These are phyloP conservation scores for Paraconiothyrium sp. DNA, from an alignment of 2,329 filamentous ascomycete species.

Conservation along the genomic window DNA sequence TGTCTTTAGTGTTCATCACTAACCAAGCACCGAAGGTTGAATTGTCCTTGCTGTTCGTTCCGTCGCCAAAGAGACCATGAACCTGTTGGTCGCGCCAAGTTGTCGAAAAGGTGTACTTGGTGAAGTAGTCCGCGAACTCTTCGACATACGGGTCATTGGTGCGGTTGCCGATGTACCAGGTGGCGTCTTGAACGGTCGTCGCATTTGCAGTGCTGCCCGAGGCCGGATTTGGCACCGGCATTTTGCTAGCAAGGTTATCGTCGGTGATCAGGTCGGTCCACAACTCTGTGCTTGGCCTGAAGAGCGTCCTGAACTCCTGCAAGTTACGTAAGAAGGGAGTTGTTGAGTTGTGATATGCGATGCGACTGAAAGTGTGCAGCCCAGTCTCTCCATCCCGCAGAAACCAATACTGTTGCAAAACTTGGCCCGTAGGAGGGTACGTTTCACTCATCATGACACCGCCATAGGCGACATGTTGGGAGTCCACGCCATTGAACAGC, in stretches of 20 bases:
- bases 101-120: conserved; percentile 71
- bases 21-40: conserved; percentile 69
- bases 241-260: conserved; percentile 61
- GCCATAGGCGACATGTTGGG: conserved; percentile 62
- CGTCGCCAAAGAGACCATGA: conserved; percentile 65
- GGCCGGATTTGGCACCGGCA: conserved; percentile 63
- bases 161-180: conserved; percentile 65
- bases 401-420: conserved; percentile 73
- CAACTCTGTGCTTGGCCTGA: conserved; percentile 65
- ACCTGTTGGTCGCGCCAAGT: conserved; percentile 67
- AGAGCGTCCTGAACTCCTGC: conserved; percentile 66
- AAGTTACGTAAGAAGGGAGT: conserved; percentile 64
- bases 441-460: conserved; percentile 69
- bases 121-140: conserved; percentile 69
- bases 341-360: conserved; percentile 67
- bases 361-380: conserved; percentile 68
- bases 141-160: conserved; percentile 65
- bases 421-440: conserved; percentile 66
- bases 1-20: conserved; percentile 71
- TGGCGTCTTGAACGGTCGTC: conserved; percentile 69
- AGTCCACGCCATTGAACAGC: conserved; percentile 63
- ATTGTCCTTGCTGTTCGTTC: conserved; percentile 58
- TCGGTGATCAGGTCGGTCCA: conserved; percentile 72
- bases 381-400: conserved; percentile 69
- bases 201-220: conserved; percentile 46